These are phyloP conservation scores for Schizopora paradoxa DNA, from an alignment of 1,284 basidiomycete species.

Conservation along the genomic window DNA sequence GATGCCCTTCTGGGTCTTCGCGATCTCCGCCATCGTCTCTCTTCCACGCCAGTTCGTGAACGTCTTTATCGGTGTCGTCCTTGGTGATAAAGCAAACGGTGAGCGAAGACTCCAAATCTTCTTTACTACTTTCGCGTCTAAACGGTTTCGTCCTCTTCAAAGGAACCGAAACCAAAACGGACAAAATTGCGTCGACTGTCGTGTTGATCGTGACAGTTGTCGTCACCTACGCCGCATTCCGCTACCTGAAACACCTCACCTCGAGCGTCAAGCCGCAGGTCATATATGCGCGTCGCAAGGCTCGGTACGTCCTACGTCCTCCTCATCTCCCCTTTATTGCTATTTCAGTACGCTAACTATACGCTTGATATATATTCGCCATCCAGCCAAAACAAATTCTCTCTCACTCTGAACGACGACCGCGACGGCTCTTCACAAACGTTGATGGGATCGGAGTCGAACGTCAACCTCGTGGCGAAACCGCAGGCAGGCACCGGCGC, in stretches of 20 bases:
- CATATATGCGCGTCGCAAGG: background rate
- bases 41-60: constrained; percentile 57
- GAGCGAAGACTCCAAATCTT: too few relatives aligned
- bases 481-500: too few relatives aligned
- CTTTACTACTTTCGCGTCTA: constrained; percentile 16
- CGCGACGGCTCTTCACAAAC: too few relatives aligned
- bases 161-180: background rate
- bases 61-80: constrained; percentile 47
- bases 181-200: background rate
- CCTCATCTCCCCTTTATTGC: too few relatives aligned
- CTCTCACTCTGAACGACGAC: too few relatives aligned
- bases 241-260: background rate
- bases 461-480: too few relatives aligned
- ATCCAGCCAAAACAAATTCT: too few relatives aligned
- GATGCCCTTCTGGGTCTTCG: constrained; percentile 53
- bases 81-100: constrained; percentile 27
- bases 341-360: too few relatives aligned
- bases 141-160: background rate
- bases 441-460: too few relatives aligned
- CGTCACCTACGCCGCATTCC: background rate
- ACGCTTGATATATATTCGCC: too few relatives aligned
- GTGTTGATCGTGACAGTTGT: background rate
- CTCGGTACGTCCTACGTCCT: background rate
- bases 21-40: constrained; percentile 51
- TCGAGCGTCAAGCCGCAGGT: background rate